phyloP scores from a whole-genome alignment of 495 filamentous ascomycete genomes.

The Penicillium tannophilum region DNA sequence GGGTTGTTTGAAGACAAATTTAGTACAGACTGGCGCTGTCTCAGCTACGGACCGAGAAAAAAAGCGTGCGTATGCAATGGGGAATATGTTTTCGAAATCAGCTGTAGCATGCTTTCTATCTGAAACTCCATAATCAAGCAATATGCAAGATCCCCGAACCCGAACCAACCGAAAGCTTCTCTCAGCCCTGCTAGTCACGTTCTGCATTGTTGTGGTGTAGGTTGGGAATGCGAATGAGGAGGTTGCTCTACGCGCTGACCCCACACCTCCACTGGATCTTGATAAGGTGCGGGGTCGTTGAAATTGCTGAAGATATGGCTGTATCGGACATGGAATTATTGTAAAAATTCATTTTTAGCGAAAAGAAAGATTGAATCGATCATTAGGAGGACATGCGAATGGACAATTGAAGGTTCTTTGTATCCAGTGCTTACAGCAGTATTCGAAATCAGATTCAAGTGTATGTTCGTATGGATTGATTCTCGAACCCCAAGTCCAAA shows the following conservation, averaged over 20 bases:
- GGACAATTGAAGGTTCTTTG: no score
- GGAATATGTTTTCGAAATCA: no score
- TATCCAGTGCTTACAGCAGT: no score
- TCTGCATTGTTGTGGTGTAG: not conserved
- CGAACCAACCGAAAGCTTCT: conserved; percentile 1
- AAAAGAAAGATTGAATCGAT: no score
- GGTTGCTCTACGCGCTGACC: conserved; percentile 1
- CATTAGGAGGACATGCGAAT: no score
- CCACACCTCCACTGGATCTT: not conserved
- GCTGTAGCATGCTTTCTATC: not conserved
- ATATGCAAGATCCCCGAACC: conserved; percentile 4
- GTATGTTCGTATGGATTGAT: no score
- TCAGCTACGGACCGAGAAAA: no score
- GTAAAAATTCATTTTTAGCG: not conserved
- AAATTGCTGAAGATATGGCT: not conserved
- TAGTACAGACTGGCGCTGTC: no score
- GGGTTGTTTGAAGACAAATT: no score
- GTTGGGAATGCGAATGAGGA: not conserved
- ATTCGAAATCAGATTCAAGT: no score
- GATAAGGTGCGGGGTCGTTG: not conserved
- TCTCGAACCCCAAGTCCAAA: no score
- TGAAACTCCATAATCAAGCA: not conserved
- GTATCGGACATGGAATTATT: not conserved
- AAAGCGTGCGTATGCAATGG: no score
- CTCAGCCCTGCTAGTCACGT: conserved; percentile 1